These are phyloP conservation scores for Isabelozyma pseudorhagii DNA, from an alignment of 805 yeast genomes.

Conservation along the genomic window DNA sequence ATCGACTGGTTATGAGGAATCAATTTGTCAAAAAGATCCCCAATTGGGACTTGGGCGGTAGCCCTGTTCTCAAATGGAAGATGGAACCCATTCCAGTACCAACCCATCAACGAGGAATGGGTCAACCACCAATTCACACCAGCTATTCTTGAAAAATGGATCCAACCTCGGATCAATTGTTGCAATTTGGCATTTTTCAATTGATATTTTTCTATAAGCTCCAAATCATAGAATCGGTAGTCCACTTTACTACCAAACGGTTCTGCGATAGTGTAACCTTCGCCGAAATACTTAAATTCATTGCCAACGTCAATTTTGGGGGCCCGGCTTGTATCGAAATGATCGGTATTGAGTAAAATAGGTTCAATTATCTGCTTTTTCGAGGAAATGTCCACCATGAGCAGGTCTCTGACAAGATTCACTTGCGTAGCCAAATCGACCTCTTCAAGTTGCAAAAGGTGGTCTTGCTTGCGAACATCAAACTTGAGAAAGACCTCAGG, in stretches of 20 bases:
- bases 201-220: background rate
- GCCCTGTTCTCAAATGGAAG: background rate
- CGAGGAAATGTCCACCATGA: background rate
- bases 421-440: background rate
- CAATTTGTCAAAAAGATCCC: background rate
- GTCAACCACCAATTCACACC: slow-evolving; percentile 1
- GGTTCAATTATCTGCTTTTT: background rate
- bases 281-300: slow-evolving; percentile 1
- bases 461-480: background rate
- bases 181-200: slow-evolving; percentile 2
- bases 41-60: background rate
- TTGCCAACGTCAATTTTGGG: background rate
- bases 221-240: background rate
- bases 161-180: slow-evolving; percentile 1
- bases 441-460: background rate
- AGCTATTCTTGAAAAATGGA: background rate
- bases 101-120: background rate
- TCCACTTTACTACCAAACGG: background rate
- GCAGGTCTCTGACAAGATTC: background rate
- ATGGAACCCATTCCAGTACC: slow-evolving; percentile 4
- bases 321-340: background rate
- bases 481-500: background rate
- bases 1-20: background rate
- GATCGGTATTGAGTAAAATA: background rate
- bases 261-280: background rate